A percentile compares a stretch with the other conserved stretches of the same genome.
phyloP scores from a whole-genome alignment of 345 rosid species.

The Ceriops decandra region DNA sequence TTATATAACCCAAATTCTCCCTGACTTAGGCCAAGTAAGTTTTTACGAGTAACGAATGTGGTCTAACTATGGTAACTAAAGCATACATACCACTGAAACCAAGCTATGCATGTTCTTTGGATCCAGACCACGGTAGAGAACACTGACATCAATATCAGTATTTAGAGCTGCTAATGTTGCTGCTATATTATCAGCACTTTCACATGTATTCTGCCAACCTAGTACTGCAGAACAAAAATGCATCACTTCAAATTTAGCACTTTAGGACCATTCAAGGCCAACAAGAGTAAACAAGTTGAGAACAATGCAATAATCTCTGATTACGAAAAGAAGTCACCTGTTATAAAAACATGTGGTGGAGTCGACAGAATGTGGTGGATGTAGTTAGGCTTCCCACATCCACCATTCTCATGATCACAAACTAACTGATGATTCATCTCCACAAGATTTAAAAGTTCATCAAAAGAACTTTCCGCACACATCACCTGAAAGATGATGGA shows the following conservation, averaged over 20 bases:
- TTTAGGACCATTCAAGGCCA: too few relatives aligned
- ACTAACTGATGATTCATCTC: constrained; percentile 91
- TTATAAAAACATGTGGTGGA: constrained; percentile 74
- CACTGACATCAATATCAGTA: constrained; percentile 80
- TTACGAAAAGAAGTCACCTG: constrained; percentile 46
- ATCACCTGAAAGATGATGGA: constrained; percentile 44
- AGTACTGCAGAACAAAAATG: constrained; percentile 52
- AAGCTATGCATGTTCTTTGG: constrained; percentile 55
- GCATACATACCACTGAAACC: constrained; percentile 77
- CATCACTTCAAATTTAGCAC: neutral
- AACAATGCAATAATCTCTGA: constrained; percentile 10
- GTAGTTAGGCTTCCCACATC: constrained; percentile 84
- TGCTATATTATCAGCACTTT: constrained; percentile 71
- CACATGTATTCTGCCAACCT: constrained; percentile 97
- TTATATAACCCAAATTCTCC: too few relatives aligned
- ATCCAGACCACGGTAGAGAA: constrained; percentile 76
- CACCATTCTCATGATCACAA: constrained; percentile 79
- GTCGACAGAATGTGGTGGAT: constrained; percentile 71
- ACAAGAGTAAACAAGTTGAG: constrained; percentile 8
- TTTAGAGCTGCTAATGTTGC: constrained; percentile 75
- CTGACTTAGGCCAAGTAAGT: too few relatives aligned
- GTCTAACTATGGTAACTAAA: neutral
- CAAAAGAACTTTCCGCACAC: constrained; percentile 74
- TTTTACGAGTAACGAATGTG: too few relatives aligned
- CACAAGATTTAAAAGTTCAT: constrained; percentile 63